Evolutionary conservation across 2,329 filamentous ascomycete species (phyloP).

Genomic region (Neofusicoccum kwambonambiense): DNA sequence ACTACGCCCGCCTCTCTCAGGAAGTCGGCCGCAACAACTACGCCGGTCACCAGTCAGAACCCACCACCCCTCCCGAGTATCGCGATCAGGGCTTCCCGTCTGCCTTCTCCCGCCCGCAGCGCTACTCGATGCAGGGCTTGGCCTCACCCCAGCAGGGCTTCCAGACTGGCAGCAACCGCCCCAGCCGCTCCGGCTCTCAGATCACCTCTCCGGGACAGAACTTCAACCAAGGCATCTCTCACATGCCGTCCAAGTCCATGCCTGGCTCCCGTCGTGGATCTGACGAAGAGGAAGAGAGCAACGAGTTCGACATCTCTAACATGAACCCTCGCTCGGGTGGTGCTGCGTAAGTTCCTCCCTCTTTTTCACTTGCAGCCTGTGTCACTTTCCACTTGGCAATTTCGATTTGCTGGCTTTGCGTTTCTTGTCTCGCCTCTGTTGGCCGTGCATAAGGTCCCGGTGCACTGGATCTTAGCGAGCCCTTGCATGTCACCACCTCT

Average conservation of each 20-base stretch:
- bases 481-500: constrained; percentile 16
- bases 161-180: constrained; percentile 56
- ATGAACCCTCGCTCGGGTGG: constrained; percentile 53
- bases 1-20: constrained; percentile 81
- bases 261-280: constrained; percentile 87
- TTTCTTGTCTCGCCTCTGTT: constrained; percentile 14
- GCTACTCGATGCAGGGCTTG: constrained; percentile 86
- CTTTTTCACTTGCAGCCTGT: constrained; percentile 16
- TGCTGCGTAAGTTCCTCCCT: constrained; percentile 69
- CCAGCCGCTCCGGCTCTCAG: constrained; percentile 74
- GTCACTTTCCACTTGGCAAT: constrained; percentile 10
- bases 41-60: constrained; percentile 79
- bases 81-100: constrained; percentile 77
- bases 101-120: constrained; percentile 78
- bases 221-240: constrained; percentile 58
- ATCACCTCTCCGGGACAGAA: constrained; percentile 72
- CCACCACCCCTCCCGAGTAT: constrained; percentile 93
- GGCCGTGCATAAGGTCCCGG: constrained; percentile 4
- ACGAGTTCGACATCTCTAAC: constrained; percentile 62
- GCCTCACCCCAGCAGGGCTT: constrained; percentile 61
- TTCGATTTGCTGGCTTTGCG: constrained; percentile 9
- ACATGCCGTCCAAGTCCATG: constrained; percentile 78
- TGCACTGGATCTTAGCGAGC: background rate
- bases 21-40: constrained; percentile 58
- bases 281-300: constrained; percentile 78